phyloP scores from a whole-genome alignment of 164 flowering plant genomes.

The Magnolia sinica region DNA sequence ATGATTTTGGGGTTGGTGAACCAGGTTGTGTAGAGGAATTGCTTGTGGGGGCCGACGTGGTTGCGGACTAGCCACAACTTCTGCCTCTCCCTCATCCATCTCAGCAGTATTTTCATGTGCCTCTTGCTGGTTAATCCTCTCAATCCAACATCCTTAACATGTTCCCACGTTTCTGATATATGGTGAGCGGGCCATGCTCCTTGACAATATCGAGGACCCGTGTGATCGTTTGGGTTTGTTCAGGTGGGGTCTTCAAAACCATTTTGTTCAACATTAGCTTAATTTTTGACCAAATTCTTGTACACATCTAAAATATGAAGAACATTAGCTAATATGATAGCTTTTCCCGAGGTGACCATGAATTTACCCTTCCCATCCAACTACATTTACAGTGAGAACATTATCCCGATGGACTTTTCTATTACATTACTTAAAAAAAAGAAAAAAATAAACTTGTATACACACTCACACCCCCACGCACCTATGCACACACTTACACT shows the following conservation, averaged over 20 bases:
- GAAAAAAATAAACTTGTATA: no score
- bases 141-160: conserved; percentile 75
- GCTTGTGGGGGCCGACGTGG: conserved; percentile 80
- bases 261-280: no score
- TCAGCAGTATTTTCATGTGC: conserved; percentile 76
- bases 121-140: conserved; percentile 72
- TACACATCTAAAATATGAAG: no score
- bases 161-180: conserved; percentile 74
- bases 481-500: no score
- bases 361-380: no score
- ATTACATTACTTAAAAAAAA: no score
- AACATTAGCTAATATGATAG: no score
- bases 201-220: conserved; percentile 69
- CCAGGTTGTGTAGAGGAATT: conserved; percentile 87
- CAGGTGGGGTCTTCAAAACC: conserved; percentile 56
- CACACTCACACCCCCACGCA: no score
- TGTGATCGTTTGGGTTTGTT: conserved; percentile 79
- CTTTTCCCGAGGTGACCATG: no score
- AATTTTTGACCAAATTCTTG: no score
- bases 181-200: conserved; percentile 92
- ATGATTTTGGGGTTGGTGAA: conserved; percentile 56
- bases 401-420: no score
- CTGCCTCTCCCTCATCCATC: conserved; percentile 94
- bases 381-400: no score
- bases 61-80: conserved; percentile 74